Base-by-base conservation (phyloP, 371 early-diverging fungal species). In the Caulochytrium protostelioides region DNA sequence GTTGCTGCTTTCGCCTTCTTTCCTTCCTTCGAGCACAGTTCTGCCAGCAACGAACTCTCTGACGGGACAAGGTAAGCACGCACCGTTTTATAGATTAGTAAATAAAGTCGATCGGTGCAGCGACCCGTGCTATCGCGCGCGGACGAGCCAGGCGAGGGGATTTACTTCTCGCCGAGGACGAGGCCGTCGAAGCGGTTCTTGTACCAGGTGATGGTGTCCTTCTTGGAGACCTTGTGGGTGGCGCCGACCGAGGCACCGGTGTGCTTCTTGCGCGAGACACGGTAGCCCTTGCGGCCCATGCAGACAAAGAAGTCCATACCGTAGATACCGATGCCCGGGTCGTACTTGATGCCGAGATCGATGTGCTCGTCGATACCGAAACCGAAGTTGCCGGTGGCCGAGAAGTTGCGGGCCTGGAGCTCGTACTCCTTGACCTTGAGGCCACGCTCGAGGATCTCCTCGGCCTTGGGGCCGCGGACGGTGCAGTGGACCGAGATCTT, bases 361-460 rank as follows among this genome's bases (percentile, higher is more conserved):
- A 99, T 99, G 75, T 98, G 99, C 73, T 99, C 99, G 54, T 92
- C 80, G 71, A 99, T 85, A 82, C 99, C 99, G 74, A 98, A 98
- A 50, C 99, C 99, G 56, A 99, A 99, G 81, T 94, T 94, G 43
- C 98, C 98, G 44, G 85, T 95, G 34, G 58, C 75, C 19, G 91
- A 90, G 74, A 98, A 99, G 83, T 95, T 95, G 57, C 70, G 57
- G 38, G 66, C 63, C 55, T 70, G 71, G 34, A 99, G 73, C 71
- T 99, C 98, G 75, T 86, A 98, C 70, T 98, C 99, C 81, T 94
- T 95, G 54, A 98, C 97, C 81, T 92, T 97, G 45, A 98, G 67
- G 43, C 95, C 99, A 54, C 91, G 86, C 71, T 95, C 91, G 29
- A 98, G 72, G 58, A 99, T 90, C 65, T 97, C 92, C 65, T 83